Percentiles rank a stretch among this genome's conserved stretches.
Evolutionary conservation across 192 early-diverging fungal genomes (phyloP).

Genomic region (Kickxella alabastrina): DNA sequence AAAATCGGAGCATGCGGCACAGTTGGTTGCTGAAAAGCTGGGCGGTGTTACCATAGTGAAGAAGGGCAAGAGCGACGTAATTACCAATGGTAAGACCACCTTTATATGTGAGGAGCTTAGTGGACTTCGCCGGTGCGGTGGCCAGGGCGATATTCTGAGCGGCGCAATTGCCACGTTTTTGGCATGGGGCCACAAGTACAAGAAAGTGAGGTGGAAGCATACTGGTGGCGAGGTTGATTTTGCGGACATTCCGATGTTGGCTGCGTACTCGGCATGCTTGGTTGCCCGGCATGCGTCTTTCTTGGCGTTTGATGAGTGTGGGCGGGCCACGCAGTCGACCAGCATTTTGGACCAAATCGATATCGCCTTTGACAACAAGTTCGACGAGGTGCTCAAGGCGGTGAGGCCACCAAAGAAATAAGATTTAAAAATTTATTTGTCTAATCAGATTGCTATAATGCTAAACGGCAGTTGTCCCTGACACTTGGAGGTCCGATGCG

Average conservation of each 20-base stretch:
- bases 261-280: constrained; percentile 59
- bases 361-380: constrained; percentile 52
- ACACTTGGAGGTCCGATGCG: too few species aligned
- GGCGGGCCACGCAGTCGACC: constrained; percentile 34
- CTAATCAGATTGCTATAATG: constrained; percentile 4
- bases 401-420: constrained; percentile 14
- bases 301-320: constrained; percentile 45
- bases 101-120: constrained; percentile 62
- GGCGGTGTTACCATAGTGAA: constrained; percentile 76
- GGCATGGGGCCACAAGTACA: constrained; percentile 75
- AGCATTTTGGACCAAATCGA: constrained; percentile 43
- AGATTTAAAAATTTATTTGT: constrained; percentile 3
- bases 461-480: too few species aligned
- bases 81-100: constrained; percentile 68
- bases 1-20: constrained; percentile 33
- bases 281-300: constrained; percentile 44
- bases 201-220: constrained; percentile 58
- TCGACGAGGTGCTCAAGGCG: constrained; percentile 37
- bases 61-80: constrained; percentile 74
- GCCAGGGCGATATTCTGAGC: constrained; percentile 92
- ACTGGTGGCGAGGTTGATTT: constrained; percentile 20
- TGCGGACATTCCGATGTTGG: constrained; percentile 53
- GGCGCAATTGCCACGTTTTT: constrained; percentile 82
- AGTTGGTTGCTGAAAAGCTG: constrained; percentile 59
- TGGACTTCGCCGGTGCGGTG: constrained; percentile 83